Base-by-base conservation (phyloP, 768 basidiomycete genomes). In the Mycena sanguinolenta region DNA sequence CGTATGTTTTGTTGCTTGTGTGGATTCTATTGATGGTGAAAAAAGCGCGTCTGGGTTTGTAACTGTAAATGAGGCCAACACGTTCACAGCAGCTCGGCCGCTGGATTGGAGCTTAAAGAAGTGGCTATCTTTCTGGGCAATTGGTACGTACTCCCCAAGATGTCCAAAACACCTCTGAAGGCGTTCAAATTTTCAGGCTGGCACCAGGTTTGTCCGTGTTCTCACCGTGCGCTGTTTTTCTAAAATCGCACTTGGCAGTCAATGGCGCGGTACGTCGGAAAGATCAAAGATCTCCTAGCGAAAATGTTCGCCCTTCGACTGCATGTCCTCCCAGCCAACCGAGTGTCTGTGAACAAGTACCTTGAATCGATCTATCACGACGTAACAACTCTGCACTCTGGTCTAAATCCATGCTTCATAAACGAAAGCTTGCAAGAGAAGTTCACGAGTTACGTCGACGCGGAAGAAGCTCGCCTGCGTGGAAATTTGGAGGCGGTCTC, bases 81-180 rank as follows among this genome's bases (percentile, higher is more conserved):
- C 61, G 0, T 82, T 83, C 57, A 80, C 79, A 0, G 32, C 69
- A 2, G 58, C 74, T n/a, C 73, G 78, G 4, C 82, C 82, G 0
- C 38, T 73, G 34, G 79, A 75, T 17, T 83, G 81, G 81, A 79
- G 78, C 58, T 63, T 82, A 5, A 76, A 67, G 1, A 74, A 76
- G 30, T 81, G 81, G 79, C 61, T 82, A 17, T 76, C 80, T 0
- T 80, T 79, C 57, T 82, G 81, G 81, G 78, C 79, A 16, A 72
- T 77, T 10, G 81, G 82, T 81, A 14, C 32, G 76, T 53, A 32
- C 39, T 3, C 16, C 30, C 16, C 17, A 19, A 2, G 19, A 50
- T 32, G 4, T 36, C 21, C 16, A 10, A 13, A 23, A 19, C 32
- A 9, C 1, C 2, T 53, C 34, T 53, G 25, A 52, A 17, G 5